Evolutionary conservation across 331 rosid genomes (phyloP).

Genomic region (Arachis monticola): DNA sequence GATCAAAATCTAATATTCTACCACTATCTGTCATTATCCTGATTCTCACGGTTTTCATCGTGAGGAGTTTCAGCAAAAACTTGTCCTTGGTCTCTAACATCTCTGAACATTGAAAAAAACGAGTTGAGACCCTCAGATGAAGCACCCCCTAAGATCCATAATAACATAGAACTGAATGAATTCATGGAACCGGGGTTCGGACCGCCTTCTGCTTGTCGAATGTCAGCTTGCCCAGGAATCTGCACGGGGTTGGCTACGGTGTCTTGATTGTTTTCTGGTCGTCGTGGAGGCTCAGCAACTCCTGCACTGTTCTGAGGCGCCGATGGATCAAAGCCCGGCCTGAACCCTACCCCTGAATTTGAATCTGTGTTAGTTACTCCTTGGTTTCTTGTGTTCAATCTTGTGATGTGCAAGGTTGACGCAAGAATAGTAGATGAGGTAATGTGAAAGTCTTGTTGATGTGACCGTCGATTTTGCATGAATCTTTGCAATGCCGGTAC

Average conservation of each 20-base stretch:
- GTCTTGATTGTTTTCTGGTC: conserved; percentile 51
- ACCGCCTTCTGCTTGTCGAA: conserved; percentile 63
- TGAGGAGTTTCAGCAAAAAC: conserved; percentile 59
- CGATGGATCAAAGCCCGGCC: conserved; percentile 56
- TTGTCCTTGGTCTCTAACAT: conserved; percentile 77
- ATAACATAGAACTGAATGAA: conserved; percentile 78
- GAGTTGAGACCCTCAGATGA: conserved; percentile 84
- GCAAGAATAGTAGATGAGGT: conserved; percentile 93
- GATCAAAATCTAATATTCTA: conserved; percentile 17
- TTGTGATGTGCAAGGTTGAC: conserved; percentile 90
- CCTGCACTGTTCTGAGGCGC: conserved; percentile 50
- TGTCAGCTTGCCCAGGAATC: conserved; percentile 61
- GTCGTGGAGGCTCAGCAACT: conserved; percentile 48
- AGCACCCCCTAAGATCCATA: conserved; percentile 92
- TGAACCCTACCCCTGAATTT: conserved; percentile 53
- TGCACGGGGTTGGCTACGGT: conserved; percentile 53
- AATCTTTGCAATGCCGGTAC: conserved; percentile 93
- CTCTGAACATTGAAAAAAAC: conserved; percentile 83
- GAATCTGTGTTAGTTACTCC: conserved; percentile 45
- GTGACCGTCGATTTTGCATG: conserved; percentile 84
- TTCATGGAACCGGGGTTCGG: conserved; percentile 70
- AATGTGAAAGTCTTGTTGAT: conserved; percentile 92
- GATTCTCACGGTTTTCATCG: conserved; percentile 48
- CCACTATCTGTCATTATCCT: conserved; percentile 52
- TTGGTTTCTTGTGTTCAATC: conserved; percentile 82